Base-by-base conservation (phyloP, 2,329 filamentous ascomycete genomes). In the Exophiala lecanii-corni region DNA sequence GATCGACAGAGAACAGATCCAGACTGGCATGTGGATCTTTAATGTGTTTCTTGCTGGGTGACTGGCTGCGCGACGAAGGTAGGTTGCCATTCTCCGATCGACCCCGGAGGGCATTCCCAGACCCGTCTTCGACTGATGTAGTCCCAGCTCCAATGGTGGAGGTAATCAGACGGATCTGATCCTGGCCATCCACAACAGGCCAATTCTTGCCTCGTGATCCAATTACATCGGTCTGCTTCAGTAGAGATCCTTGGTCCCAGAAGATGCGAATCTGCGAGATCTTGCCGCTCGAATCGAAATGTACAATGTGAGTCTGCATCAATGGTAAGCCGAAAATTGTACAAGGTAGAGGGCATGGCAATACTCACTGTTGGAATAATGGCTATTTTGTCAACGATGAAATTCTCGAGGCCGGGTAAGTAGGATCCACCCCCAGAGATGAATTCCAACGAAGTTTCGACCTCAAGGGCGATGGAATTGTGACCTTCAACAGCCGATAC, bases 181-280 rank as follows among this genome's bases (percentile, higher is more conserved):
- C 89, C 57, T 79, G 79, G 61, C 83, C 85, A 62, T 95, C 89
- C 55, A 81, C 80, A 61, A 98, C 94, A 41, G 92, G 92, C 92
- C 92, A 98, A 68, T 92, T 94, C 63, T 84, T 86, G 43, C 86
- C 87, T 41, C 84, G 83, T 61, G 82, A 84, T 58, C 92, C 91
- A 65, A 98, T 97, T 43, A 96, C 82, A 50, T 96, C 89, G 52
- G 96, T 77, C 65, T 94, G 84, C 70, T 92, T 97, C 55, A 98
- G 78, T 30, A 98, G 78, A 41, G 88, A 84, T 49, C 82, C 89
- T 66, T 98, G 92, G 63, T 98, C 92, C 92, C 92, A 98, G 63
- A 84, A 87, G 55, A 91, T 79, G 56, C 91, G 86, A 53, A 97
- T 86, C 64, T 92, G 87, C 47, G 76, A 65, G 61, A 98, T 96